Evolutionary conservation across 441 rosid genomes (phyloP).

Genomic region (Lagerstroemia fauriei): DNA sequence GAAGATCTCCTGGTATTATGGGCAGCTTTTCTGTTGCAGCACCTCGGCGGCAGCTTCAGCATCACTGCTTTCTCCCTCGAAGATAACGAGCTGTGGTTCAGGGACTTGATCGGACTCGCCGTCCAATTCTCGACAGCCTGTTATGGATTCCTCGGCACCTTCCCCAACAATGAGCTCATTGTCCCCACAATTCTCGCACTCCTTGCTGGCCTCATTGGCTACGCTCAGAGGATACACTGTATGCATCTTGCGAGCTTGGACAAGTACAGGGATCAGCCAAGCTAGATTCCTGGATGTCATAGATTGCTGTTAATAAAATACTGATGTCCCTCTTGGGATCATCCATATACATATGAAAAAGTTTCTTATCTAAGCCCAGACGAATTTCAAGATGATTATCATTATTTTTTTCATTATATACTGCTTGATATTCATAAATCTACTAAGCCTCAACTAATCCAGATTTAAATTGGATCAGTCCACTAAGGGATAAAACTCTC

Average conservation of each 20-base stretch:
- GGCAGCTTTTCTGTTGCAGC: conserved; percentile 3
- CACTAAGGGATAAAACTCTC: no score
- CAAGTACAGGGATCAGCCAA: not conserved
- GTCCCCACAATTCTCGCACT: not conserved
- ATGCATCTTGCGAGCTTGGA: not conserved
- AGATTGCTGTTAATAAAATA: no score
- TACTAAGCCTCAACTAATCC: no score
- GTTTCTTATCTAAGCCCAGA: no score
- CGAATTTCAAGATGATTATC: no score
- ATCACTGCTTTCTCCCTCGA: conserved; percentile 1
- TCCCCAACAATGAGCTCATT: not conserved
- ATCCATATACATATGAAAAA: no score
- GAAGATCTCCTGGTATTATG: conserved; percentile 4
- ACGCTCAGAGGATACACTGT: not conserved
- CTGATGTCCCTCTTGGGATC: no score
- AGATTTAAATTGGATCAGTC: no score
- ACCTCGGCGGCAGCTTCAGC: conserved; percentile 19
- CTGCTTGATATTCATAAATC: no score
- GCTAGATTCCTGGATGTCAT: no score
- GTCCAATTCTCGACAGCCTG: not conserved
- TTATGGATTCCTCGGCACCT: not conserved
- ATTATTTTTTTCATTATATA: no score
- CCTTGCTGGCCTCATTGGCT: not conserved
- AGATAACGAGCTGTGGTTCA: conserved; percentile 10
- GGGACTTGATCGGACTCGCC: conserved; percentile 5